Evolutionary conservation across 2,329 filamentous ascomycete genomes (phyloP).

Genomic region (Sarocladiaceae sp.): DNA sequence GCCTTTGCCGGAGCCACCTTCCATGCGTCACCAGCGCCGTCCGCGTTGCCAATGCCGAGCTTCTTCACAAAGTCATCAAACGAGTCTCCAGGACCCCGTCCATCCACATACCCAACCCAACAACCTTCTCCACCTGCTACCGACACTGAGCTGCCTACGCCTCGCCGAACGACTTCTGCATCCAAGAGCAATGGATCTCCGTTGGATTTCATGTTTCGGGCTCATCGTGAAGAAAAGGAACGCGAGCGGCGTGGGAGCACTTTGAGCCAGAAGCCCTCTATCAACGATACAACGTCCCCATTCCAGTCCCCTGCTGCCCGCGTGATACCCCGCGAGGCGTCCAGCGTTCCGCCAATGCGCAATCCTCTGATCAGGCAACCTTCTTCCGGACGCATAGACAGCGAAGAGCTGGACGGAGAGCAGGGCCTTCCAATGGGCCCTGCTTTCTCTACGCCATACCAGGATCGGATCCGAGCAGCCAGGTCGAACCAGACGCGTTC

Average conservation of each 20-base stretch:
- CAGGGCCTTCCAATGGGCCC: slow-evolving; percentile 52
- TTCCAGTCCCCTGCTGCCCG: slow-evolving; percentile 6
- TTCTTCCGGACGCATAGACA: slow-evolving; percentile 19
- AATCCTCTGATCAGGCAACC: slow-evolving; percentile 18
- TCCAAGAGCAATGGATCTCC: slow-evolving; percentile 57
- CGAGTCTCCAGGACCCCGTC: slow-evolving; percentile 43
- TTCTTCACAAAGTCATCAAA: slow-evolving; percentile 72
- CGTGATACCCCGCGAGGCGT: slow-evolving; percentile 12
- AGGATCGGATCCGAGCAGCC: slow-evolving; percentile 54
- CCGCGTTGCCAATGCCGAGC: slow-evolving; percentile 81
- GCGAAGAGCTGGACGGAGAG: slow-evolving; percentile 56
- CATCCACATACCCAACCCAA: background rate
- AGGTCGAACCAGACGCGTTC: slow-evolving; percentile 27
- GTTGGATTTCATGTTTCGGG: slow-evolving; percentile 84
- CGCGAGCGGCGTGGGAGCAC: slow-evolving; percentile 49
- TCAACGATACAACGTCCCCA: background rate
- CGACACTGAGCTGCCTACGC: slow-evolving; percentile 43
- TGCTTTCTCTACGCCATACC: slow-evolving; percentile 61
- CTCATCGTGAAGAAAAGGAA: slow-evolving; percentile 72
- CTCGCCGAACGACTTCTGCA: slow-evolving; percentile 24
- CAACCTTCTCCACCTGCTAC: slow-evolving; percentile 47
- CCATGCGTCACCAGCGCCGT: slow-evolving; percentile 88
- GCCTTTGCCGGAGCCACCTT: slow-evolving; percentile 92
- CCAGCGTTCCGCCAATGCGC: slow-evolving; percentile 16
- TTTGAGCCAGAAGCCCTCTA: background rate